A percentile compares a stretch with the other conserved stretches of the same genome.
Evolutionary conservation across 345 rosid genomes (phyloP).

Genomic region (Brassica carinata): DNA sequence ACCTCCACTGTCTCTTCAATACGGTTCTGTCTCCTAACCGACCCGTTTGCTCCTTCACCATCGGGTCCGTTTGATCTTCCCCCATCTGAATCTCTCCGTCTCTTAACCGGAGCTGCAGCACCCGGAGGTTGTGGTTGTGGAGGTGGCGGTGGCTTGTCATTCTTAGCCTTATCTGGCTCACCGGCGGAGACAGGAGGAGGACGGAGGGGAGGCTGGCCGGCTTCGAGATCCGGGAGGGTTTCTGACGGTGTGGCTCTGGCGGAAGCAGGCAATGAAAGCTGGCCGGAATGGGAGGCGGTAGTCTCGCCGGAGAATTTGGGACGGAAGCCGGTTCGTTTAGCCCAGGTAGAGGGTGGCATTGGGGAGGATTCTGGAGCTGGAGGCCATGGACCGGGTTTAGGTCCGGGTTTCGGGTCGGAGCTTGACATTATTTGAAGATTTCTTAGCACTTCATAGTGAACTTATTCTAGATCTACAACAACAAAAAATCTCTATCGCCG

Average conservation of each 20-base stretch:
- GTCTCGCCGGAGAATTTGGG: slow-evolving; percentile 97
- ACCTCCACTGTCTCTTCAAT: slow-evolving; percentile 62
- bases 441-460: no score
- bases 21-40: slow-evolving; percentile 60
- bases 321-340: slow-evolving; percentile 85
- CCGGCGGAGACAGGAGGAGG: slow-evolving; percentile 37
- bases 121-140: background rate
- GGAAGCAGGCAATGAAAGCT: slow-evolving; percentile 56
- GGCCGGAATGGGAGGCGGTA: slow-evolving; percentile 77
- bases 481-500: background rate
- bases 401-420: slow-evolving; percentile 68
- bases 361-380: slow-evolving; percentile 77
- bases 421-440: slow-evolving; percentile 50
- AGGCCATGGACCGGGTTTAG: slow-evolving; percentile 73
- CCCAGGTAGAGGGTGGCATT: slow-evolving; percentile 93
- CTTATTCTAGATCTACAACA: slow-evolving; percentile 26
- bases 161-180: slow-evolving; percentile 37
- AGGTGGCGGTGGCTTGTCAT: slow-evolving; percentile 23
- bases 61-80: slow-evolving; percentile 49
- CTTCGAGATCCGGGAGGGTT: slow-evolving; percentile 69
- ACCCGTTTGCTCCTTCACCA: slow-evolving; percentile 37
- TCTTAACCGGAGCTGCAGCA: slow-evolving; percentile 52
- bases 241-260: slow-evolving; percentile 49
- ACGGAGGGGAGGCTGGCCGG: slow-evolving; percentile 49
- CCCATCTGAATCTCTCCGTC: slow-evolving; percentile 83